Evolutionary conservation across 2,329 filamentous ascomycete genomes (phyloP), one percentile per base, ranked within the genome.

Genomic region (Paramyrothecium roridum): DNA sequence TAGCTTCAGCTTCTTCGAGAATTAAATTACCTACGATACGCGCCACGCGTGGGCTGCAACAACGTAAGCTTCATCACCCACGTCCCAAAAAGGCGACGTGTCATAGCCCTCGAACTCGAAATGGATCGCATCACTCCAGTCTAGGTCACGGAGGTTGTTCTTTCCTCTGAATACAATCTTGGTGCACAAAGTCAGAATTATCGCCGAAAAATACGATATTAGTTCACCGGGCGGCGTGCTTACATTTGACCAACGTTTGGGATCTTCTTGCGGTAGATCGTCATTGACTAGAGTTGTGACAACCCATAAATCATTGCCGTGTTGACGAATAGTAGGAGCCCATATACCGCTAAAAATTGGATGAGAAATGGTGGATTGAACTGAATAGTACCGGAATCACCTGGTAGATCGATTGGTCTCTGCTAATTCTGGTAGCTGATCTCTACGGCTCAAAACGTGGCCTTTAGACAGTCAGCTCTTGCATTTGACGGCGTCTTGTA

Each of bases 371-470:
- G 20, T n/a, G 16, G 13, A 2, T 48, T 22, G 7, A 20, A 16
- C 13, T 4, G 16, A 17, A 4, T 16, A 20, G 8, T 7, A 23
- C n/a, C 22, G 13, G 8, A 8, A 20, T 48, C 7, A 48, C 46
- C 20, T 23, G 8, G 46, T 48, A 22, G 46, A 48, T 48, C 46
- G 20, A 23, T 48, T 48, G 17, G 46, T 48, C 19, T 48, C 46
- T 48, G 46, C 46, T 16, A 48, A 19, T 23, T 20, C 46, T 21
- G 46, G 46, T 19, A 80, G 67, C 59, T 77, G 75, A 2, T 63
- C 58, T 33, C 74, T 66, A 30, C 72, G 70, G 52, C 64, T 72
- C 56, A 72, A 69, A 3, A 67, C 73, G 21, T 76, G 71, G 54
- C 70, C 69, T 56, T 64, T 59, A 20, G 6, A 37, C n/a, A 30